Evolutionary conservation across 371 early-diverging fungal genomes (phyloP).

Genomic region (Actinomucor elegans): DNA sequence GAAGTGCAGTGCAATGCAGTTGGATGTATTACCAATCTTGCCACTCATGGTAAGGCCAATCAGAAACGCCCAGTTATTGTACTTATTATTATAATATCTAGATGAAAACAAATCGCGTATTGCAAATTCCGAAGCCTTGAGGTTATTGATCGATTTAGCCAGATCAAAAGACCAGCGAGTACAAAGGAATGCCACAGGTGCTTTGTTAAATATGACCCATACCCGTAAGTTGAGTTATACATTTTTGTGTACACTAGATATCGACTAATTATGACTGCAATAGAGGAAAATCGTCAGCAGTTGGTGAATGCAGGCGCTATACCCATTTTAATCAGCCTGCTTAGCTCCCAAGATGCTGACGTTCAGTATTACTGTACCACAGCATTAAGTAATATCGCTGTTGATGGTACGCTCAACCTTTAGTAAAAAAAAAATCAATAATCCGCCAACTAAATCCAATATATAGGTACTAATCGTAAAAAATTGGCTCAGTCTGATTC

Average conservation of each 20-base stretch:
- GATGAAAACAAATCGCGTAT: slow-evolving; percentile 90
- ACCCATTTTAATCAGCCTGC: slow-evolving; percentile 77
- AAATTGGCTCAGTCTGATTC: slow-evolving; percentile 78
- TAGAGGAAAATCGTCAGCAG: slow-evolving; percentile 82
- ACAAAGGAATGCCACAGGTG: slow-evolving; percentile 92
- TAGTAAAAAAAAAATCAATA: too few species aligned
- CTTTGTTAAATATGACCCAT: slow-evolving; percentile 94
- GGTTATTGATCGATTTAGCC: slow-evolving; percentile 77
- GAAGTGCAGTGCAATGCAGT: slow-evolving; percentile 96
- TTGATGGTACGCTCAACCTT: slow-evolving; percentile 77
- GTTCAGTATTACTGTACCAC: slow-evolving; percentile 92
- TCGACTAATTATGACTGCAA: background rate
- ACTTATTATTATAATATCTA: slow-evolving; percentile 22
- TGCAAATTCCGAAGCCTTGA: slow-evolving; percentile 82
- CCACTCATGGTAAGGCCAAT: slow-evolving; percentile 82
- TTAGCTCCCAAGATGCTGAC: slow-evolving; percentile 82
- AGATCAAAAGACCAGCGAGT: slow-evolving; percentile 86
- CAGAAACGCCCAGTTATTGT: too few species aligned
- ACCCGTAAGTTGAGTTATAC: slow-evolving; percentile 45
- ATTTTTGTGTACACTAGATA: background rate
- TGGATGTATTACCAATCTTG: slow-evolving; percentile 94
- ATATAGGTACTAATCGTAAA: slow-evolving; percentile 69
- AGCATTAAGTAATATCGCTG: slow-evolving; percentile 90
- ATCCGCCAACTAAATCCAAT: too few species aligned
- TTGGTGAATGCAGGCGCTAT: slow-evolving; percentile 87